Evolutionary conservation across 805 yeast genomes (phyloP), one percentile per base, ranked within the genome.

Genomic region (Isabelozyma heimii): DNA sequence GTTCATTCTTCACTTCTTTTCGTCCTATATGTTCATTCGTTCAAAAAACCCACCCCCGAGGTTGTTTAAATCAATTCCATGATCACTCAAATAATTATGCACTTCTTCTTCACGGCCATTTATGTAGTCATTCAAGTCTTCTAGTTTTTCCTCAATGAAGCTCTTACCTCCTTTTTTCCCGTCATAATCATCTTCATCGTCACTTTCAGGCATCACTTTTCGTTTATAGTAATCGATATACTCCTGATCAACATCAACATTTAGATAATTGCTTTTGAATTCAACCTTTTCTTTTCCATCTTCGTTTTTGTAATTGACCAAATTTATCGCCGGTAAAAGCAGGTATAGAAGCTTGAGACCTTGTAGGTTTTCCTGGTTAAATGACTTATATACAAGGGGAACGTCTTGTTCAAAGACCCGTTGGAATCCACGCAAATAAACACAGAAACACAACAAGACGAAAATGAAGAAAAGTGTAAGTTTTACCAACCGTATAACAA

Each of bases 381-480:
- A 14, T n/a, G 26, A 10, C 8, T 38, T 13, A 8, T 33, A 20
- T 14, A 49, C 16, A 16, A 37, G 38, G 12, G 59, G 62, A 16
- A 54, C 42, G 37, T 42, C 44, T 9, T 56, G 54, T 12, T 56
- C 43, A 37, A 65, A 46, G n/a, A 64, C 52, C 5, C 52, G 43
- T 15, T 47, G 47, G 48, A 52, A 52, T 1, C 70, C 69, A 37
- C 70, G 50, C 12, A 60, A 40, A 43, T 62, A 63, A 0, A 64
- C 43, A 15, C 55, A 38, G 16, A 56, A 47, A 5, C 52, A 52
- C 8, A 57, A 13, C 27, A 47, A 14, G 9, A 62, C 30, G 28
- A 60, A 35, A 1, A 53, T 37, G 37, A 63, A 20, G 4, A 54
- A 43, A 5, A 60, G 41, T n/a, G 55, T 40, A 2, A 58, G 42